A percentile compares a stretch with the other conserved stretches of the same genome.
Conservation (phyloP, 2,329 filamentous ascomycete genomes). For the Phyllosticta citriasiana region DNA sequence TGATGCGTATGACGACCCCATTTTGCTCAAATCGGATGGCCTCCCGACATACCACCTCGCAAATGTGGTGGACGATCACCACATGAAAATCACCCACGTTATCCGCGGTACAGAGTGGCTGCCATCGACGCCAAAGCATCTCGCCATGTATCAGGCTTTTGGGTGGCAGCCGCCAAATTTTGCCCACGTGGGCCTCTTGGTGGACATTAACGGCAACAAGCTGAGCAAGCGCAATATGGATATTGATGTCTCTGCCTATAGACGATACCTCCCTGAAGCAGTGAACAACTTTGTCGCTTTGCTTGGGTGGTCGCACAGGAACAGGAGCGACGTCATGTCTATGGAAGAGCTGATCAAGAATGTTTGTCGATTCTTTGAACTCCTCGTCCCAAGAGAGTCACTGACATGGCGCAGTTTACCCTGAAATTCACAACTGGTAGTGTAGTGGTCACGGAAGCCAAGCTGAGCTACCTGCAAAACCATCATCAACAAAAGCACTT, state of each 20-base stretch:
- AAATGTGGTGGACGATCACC: slow-evolving; percentile 91
- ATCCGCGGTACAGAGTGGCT: slow-evolving; percentile 96
- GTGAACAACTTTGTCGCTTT: slow-evolving; percentile 77
- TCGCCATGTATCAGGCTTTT: slow-evolving; percentile 44
- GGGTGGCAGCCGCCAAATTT: slow-evolving; percentile 39
- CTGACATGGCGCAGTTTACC: slow-evolving; percentile 48
- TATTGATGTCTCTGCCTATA: slow-evolving; percentile 49
- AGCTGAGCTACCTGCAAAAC: slow-evolving; percentile 70
- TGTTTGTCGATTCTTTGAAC: slow-evolving; percentile 34
- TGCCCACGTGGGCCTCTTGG: slow-evolving; percentile 40
- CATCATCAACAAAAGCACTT: slow-evolving; percentile 45
- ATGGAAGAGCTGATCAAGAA: slow-evolving; percentile 60
- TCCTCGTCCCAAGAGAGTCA: too few relatives aligned
- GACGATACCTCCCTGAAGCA: slow-evolving; percentile 51
- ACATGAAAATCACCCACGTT: slow-evolving; percentile 93
- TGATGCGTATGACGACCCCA: slow-evolving; percentile 64
- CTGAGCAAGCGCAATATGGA: slow-evolving; percentile 72
- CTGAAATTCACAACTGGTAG: slow-evolving; percentile 88
- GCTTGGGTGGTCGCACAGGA: slow-evolving; percentile 68
- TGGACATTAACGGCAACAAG: slow-evolving; percentile 39
- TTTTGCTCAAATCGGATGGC: slow-evolving; percentile 84
- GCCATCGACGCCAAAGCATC: slow-evolving; percentile 75
- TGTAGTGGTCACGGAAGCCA: slow-evolving; percentile 69
- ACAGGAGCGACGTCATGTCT: slow-evolving; percentile 59
- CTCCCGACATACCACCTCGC: slow-evolving; percentile 95